A percentile compares a stretch with the other conserved stretches of the same genome.
phyloP scores from a whole-genome alignment of 164 flowering plant genomes.

The Santalum album region DNA sequence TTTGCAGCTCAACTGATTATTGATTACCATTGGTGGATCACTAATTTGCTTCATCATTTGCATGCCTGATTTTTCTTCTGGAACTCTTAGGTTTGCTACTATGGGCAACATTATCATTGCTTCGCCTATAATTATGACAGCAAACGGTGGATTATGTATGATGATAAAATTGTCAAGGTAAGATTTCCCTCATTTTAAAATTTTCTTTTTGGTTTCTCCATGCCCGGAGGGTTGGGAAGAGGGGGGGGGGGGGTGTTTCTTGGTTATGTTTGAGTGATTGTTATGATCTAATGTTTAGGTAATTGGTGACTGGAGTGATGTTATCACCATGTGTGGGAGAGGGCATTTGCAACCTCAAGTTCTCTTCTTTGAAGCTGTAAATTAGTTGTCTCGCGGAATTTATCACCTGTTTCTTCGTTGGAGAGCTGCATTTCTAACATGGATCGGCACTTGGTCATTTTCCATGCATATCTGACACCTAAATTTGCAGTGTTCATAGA shows the following conservation, averaged over 20 bases:
- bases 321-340: slow-evolving; percentile 68
- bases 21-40: neutral
- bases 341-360: slow-evolving; percentile 98
- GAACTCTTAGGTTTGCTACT: slow-evolving; percentile 76
- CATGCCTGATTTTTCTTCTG: neutral
- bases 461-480: slow-evolving; percentile 4
- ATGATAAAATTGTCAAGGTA: slow-evolving; percentile 95
- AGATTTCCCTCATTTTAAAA: slow-evolving; percentile 2
- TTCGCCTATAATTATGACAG: slow-evolving; percentile 82
- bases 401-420: slow-evolving; percentile 5
- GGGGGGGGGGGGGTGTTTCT: too few relatives aligned
- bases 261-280: neutral
- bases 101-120: slow-evolving; percentile 97
- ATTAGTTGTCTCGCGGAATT: slow-evolving; percentile 24
- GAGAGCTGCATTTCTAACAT: slow-evolving; percentile 12
- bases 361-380: slow-evolving; percentile 86
- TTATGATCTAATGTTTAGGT: slow-evolving; percentile 37
- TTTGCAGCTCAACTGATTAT: neutral
- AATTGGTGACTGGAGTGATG: slow-evolving; percentile 84
- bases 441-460: too few relatives aligned
- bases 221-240: too few relatives aligned
- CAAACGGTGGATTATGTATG: slow-evolving; percentile 83
- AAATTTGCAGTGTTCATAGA: neutral
- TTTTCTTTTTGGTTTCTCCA: neutral
- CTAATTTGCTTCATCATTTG: neutral